Conservation (phyloP, 306 rosid genomes). For the Betula pendula region DNA sequence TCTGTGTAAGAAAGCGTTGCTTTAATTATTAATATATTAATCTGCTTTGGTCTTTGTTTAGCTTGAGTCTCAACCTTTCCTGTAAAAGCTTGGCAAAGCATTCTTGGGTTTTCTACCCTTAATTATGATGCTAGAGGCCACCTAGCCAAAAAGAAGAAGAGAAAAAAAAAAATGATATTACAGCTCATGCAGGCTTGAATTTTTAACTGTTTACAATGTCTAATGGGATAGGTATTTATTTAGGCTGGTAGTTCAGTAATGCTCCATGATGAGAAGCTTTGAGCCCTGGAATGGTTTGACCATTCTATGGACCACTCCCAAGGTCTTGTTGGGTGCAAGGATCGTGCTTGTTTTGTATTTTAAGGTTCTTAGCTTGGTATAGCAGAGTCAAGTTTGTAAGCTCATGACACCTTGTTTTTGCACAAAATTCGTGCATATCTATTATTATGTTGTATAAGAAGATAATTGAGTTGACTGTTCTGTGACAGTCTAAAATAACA, state of each 20-base stretch:
- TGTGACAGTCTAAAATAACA: not conserved
- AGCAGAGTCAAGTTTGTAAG: not conserved
- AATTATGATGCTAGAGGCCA: not conserved
- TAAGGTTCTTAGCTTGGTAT: not conserved
- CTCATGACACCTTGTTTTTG: not conserved
- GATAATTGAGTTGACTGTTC: not conserved
- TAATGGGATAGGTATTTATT: not conserved
- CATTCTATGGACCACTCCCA: not conserved
- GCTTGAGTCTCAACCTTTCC: too few relatives aligned
- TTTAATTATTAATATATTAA: conserved; percentile 5
- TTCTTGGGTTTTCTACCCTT: not conserved
- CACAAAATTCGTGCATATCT: not conserved
- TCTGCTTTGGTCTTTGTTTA: not conserved
- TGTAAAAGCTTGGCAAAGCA: not conserved
- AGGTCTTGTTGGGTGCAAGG: not conserved
- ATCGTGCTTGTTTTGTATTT: not conserved
- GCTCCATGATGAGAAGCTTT: not conserved
- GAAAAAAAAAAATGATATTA: not conserved
- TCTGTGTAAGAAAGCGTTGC: conserved; percentile 72
- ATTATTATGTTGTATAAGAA: not conserved
- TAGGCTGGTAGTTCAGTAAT: not conserved
- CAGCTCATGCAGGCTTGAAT: not conserved
- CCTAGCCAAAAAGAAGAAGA: not conserved
- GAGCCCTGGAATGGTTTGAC: not conserved
- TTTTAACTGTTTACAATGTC: not conserved